Base-by-base conservation (phyloP, 2,329 filamentous ascomycete species). In the Colletotrichum australisinense region DNA sequence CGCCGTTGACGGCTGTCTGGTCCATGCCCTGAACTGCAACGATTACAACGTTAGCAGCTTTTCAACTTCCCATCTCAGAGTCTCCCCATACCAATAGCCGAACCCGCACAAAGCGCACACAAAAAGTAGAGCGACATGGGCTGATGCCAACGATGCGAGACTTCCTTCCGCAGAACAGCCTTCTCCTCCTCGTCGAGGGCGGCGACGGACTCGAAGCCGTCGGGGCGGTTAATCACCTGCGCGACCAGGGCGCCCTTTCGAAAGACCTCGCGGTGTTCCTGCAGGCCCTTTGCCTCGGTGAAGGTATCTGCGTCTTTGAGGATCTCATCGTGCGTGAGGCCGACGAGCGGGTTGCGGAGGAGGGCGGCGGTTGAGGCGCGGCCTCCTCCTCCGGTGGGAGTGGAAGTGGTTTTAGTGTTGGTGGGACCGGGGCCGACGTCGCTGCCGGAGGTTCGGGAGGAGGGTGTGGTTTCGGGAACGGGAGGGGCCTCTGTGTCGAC, bases 1-100 rank as follows among this genome's bases (percentile, higher is more conserved):
- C 90, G 49, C 90, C 90, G 72, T 92, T 91, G 60, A 91, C 89
- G 3, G 91, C 90, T 0, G 90, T 91, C 78, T 92, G 89, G 77
- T 92, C 90, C 88, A 92, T 91, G 75, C 91, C 91, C 76, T 92
- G 91, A 6, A 73, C 71, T 8, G 58, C n/a, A n/a, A 35, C 3
- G 4, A 2, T 16, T 0, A 3, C 8, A 2, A 49, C 9, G n/a
- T 67, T 24, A 67, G 64, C 35, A 32, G 4, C 46, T 2, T n/a
- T 16, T 19, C n/a, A 59, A 38, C 7, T 12, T 42, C 11, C 12
- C 5, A 24, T 3, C 6, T 22, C 22, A 6, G n/a, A 35, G 7
- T n/a, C 2, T 2, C 1, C 22, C 19, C 42, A 9, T 49, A 64
- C 62, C 62, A 14, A 90, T 90, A 24, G 91, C 91, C 14, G 80